Conservation (phyloP, 2,329 filamentous ascomycete species). For the Ascochyta pisi region DNA sequence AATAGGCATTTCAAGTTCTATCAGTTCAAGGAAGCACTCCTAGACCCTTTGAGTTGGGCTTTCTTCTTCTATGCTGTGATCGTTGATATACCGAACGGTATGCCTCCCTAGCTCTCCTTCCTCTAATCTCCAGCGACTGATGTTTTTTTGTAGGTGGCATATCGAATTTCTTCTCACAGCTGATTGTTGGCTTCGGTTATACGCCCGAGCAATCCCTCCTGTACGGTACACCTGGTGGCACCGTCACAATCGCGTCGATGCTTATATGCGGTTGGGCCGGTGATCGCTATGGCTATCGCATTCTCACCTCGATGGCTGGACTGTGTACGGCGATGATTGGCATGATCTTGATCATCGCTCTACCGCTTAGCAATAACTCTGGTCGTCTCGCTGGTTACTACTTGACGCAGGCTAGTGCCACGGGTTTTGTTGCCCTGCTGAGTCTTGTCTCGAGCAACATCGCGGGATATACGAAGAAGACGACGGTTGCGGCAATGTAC, state of each 20-base stretch:
- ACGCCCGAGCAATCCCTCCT: slow-evolving; percentile 67
- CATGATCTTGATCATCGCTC: slow-evolving; percentile 68
- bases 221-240: slow-evolving; percentile 70
- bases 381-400: slow-evolving; percentile 71
- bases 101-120: not conserved
- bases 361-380: slow-evolving; percentile 63
- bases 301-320: slow-evolving; percentile 62
- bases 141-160: slow-evolving; percentile 53
- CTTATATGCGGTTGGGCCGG: slow-evolving; percentile 64
- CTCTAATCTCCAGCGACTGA: slow-evolving; percentile 1
- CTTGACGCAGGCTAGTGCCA: slow-evolving; percentile 65
- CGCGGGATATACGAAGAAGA: slow-evolving; percentile 66
- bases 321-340: slow-evolving; percentile 64
- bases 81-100: slow-evolving; percentile 64
- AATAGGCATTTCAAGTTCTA: slow-evolving; percentile 72
- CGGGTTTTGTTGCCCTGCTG: slow-evolving; percentile 69
- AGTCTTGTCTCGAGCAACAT: slow-evolving; percentile 69
- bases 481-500: slow-evolving; percentile 62
- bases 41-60: slow-evolving; percentile 66
- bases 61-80: slow-evolving; percentile 65
- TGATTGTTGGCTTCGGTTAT: slow-evolving; percentile 71
- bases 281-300: slow-evolving; percentile 62
- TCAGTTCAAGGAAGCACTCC: slow-evolving; percentile 67
- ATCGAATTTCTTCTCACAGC: slow-evolving; percentile 67
- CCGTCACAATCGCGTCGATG: slow-evolving; percentile 67